Base-by-base conservation (phyloP, 1,139 yeast genomes). In the Hansenula lynferdii region DNA sequence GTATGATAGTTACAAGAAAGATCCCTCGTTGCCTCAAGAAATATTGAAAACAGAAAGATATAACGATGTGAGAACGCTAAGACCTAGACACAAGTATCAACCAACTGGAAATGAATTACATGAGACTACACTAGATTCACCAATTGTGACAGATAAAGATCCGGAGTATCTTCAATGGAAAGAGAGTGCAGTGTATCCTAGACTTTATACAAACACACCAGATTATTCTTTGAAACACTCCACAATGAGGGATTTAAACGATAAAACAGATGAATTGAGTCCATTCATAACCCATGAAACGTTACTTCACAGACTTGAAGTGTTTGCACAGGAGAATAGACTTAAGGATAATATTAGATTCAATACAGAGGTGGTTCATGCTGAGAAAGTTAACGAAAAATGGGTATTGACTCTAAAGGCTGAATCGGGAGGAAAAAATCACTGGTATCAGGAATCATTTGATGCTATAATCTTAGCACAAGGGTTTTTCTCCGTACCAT, bases 401-500 rank as follows among this genome's bases (percentile, higher is more conserved):
- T 71, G 77, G 77, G 46, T 51, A 0, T 39, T 74, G n/a, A 61
- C 62, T 5, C 53, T 61, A 17, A 58, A 65, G 39, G 43, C 42
- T 17, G 56, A 51, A 5, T 51, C 43, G 15, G 38, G 28, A 20
- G 50, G 21, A 36, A 18, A 42, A n/a, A 60, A 55, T 42, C 36
- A 53, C 23, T 44, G 61, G 61, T 63, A 61, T 35, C 45, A 48
- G 9, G 70, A 69, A 39, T 41, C 47, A 4, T 70, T 66, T 43
- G 77, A 72, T 45, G 72, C 70, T n/a, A 61, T 72, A 31, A 55
- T 69, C 9, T 53, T 70, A n/a, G 75, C 75, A n/a, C 65, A 61
- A 37, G 79, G 80, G 1, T 67, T 70, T 38, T 69, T 65, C 41
- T 62, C 64, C 21, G 60, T 70, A 14, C 80, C 79, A 0, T 68